These are phyloP conservation scores for Collybiopsis confluens DNA, from an alignment of 768 basidiomycete species.

Conservation along the genomic window DNA sequence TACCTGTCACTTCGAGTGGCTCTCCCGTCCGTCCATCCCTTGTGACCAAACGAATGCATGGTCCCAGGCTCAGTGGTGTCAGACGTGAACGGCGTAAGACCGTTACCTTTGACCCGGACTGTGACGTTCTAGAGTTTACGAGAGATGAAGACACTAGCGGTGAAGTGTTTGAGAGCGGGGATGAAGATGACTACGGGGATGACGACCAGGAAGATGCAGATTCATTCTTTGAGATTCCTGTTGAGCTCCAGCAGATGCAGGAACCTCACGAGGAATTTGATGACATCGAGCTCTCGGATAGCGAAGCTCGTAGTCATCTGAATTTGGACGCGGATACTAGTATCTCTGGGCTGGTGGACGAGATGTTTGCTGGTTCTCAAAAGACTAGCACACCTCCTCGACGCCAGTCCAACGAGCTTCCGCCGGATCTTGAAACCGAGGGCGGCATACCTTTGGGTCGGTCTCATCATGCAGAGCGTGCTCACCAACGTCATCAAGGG, in stretches of 20 bases:
- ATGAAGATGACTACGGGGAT: constrained; percentile 24
- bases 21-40: constrained; percentile 66
- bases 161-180: constrained; percentile 21
- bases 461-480: constrained; percentile 56
- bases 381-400: constrained; percentile 42
- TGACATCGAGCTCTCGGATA: constrained; percentile 38
- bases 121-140: constrained; percentile 81
- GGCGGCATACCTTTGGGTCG: constrained; percentile 62
- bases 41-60: constrained; percentile 69
- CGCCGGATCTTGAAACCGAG: constrained; percentile 57
- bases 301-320: constrained; percentile 26
- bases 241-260: constrained; percentile 19
- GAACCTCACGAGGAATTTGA: constrained; percentile 35
- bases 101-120: constrained; percentile 75
- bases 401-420: constrained; percentile 31
- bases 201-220: constrained; percentile 37
- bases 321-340: constrained; percentile 48
- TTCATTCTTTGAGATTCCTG: constrained; percentile 38
- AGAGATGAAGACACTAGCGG: constrained; percentile 42
- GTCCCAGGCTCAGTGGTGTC: constrained; percentile 59
- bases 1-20: constrained; percentile 17
- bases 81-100: constrained; percentile 64
- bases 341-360: constrained; percentile 68
- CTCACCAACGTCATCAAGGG: constrained; percentile 36
- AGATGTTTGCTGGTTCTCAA: constrained; percentile 50